Conservation (phyloP, 192 early-diverging fungal species). For the Coemansia sp. region DNA sequence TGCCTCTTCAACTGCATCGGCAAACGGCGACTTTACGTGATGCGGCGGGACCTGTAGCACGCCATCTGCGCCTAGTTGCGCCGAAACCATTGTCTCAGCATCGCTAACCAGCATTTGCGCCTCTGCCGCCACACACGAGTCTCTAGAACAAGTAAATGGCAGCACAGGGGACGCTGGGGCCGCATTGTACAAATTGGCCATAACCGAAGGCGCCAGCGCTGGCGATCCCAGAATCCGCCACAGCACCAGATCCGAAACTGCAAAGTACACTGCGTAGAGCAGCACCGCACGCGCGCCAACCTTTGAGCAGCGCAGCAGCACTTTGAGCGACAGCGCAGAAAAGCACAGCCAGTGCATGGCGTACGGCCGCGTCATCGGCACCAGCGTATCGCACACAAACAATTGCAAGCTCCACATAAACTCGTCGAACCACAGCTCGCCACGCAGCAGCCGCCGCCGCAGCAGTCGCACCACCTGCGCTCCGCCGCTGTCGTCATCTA, state of each 20-base stretch:
- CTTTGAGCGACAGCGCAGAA: slow-evolving; percentile 15
- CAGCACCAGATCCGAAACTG: slow-evolving; percentile 18
- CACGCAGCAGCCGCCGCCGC: slow-evolving; percentile 3
- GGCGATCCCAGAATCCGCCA: background rate
- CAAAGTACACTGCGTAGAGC: slow-evolving; percentile 27
- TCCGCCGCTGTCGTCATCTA: background rate
- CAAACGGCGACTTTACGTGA: slow-evolving; percentile 28
- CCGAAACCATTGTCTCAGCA: background rate
- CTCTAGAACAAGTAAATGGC: background rate
- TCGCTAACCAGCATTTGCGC: background rate
- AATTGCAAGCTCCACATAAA: slow-evolving; percentile 25
- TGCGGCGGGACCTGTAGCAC: slow-evolving; percentile 2
- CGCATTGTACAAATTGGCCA: background rate
- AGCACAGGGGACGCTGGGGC: background rate
- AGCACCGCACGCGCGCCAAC: slow-evolving; percentile 12
- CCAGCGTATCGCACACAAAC: slow-evolving; percentile 5
- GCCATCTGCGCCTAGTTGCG: background rate
- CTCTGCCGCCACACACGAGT: background rate
- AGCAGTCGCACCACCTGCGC: background rate
- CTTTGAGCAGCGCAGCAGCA: slow-evolving; percentile 7
- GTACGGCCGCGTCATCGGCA: slow-evolving; percentile 25
- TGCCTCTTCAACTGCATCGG: slow-evolving; percentile 36
- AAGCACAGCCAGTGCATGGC: slow-evolving; percentile 37
- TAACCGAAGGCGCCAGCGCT: background rate
- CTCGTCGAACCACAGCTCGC: slow-evolving; percentile 35